Evolutionary conservation across 371 early-diverging fungal genomes (phyloP).

Genomic region (Mortierella sp.): DNA sequence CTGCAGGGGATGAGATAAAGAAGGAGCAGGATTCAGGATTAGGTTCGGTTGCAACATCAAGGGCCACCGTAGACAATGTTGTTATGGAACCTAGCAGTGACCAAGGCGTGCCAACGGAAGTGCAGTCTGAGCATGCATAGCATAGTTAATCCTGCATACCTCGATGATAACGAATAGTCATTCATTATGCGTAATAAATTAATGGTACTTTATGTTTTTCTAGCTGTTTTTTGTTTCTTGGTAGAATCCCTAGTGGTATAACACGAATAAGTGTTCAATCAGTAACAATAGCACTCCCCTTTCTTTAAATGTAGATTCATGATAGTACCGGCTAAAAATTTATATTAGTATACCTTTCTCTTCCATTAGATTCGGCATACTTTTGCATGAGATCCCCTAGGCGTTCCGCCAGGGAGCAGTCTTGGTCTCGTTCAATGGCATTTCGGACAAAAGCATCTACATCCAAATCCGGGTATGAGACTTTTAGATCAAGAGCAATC

Average conservation of each 20-base stretch:
- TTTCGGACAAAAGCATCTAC: constrained; percentile 11
- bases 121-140: background rate
- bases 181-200: background rate
- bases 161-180: background rate
- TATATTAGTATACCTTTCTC: background rate
- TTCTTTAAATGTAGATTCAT: too few relatives aligned
- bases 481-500: constrained; percentile 2
- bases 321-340: too few relatives aligned
- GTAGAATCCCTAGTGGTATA: too few relatives aligned
- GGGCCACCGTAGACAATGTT: background rate
- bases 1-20: constrained; percentile 1
- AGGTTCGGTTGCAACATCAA: background rate
- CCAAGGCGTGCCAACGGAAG: background rate
- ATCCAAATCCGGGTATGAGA: constrained; percentile 2
- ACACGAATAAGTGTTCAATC: too few relatives aligned
- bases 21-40: background rate
- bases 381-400: constrained; percentile 2
- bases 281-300: too few relatives aligned
- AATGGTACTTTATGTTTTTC: background rate
- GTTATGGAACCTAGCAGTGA: background rate
- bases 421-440: background rate
- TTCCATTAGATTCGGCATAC: background rate
- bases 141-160: background rate
- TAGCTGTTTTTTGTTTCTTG: background rate
- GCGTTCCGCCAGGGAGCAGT: background rate